Percentiles rank a stretch among this genome's conserved stretches.
phyloP scores from a whole-genome alignment of 2,329 filamentous ascomycete species.

The Diaporthe caulivora region DNA sequence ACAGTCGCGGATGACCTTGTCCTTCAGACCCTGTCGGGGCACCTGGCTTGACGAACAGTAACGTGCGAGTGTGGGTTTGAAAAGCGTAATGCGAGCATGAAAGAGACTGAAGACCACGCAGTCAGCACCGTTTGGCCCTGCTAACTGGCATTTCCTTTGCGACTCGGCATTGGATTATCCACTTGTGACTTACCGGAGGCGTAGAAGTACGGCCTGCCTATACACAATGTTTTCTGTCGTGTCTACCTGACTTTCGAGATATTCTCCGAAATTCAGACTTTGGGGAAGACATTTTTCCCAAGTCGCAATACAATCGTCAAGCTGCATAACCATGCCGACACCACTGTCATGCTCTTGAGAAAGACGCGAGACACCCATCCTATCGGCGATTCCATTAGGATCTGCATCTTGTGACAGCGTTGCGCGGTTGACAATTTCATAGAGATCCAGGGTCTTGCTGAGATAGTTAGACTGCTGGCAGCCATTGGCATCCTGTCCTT shows the following conservation, averaged over 20 bases:
- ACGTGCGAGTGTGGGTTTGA: constrained; percentile 30
- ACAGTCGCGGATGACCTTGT: constrained; percentile 35
- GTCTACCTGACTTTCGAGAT: background rate
- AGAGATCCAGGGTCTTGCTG: constrained; percentile 40
- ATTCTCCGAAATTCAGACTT: constrained; percentile 2
- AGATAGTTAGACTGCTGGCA: background rate
- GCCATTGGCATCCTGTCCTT: background rate
- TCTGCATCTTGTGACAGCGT: constrained; percentile 20
- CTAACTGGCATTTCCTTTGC: background rate
- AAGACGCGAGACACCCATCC: too few species aligned
- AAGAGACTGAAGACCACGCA: constrained; percentile 3
- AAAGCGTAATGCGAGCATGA: constrained; percentile 36
- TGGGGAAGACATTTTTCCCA: constrained; percentile 6
- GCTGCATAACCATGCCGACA: background rate
- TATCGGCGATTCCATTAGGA: constrained; percentile 17
- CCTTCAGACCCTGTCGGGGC: background rate
- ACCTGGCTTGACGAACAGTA: constrained; percentile 13
- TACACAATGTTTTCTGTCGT: background rate
- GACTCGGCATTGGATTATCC: background rate
- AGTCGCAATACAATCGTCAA: constrained; percentile 11
- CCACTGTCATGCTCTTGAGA: background rate
- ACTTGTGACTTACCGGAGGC: constrained; percentile 17
- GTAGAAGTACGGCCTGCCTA: constrained; percentile 2
- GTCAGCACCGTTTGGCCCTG: constrained; percentile 2
- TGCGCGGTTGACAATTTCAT: constrained; percentile 54